Evolutionary conservation across 1,139 yeast species (phyloP).

Genomic region (Suhomyces panamericanus): DNA sequence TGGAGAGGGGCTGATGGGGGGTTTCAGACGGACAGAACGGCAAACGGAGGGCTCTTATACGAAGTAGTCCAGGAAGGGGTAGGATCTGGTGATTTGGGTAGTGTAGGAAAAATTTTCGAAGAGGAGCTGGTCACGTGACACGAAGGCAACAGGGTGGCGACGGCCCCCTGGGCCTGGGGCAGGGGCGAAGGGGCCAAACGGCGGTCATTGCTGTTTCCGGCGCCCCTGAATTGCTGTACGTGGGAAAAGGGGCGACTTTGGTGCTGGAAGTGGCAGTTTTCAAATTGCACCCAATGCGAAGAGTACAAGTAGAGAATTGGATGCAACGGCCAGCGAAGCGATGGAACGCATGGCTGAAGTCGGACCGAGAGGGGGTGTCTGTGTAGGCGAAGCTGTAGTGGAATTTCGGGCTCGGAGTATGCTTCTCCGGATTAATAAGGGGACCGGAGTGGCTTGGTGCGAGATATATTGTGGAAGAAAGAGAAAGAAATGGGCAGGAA

Average conservation of each 20-base stretch:
- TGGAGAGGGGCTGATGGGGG: background rate
- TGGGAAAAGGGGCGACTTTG: too few relatives aligned
- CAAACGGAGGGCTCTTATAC: background rate
- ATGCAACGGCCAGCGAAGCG: too few relatives aligned
- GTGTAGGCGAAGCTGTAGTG: background rate
- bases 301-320: too few relatives aligned
- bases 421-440: background rate
- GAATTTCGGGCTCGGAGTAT: background rate
- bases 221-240: too few relatives aligned
- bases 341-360: background rate
- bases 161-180: background rate
- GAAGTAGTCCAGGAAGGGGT: background rate
- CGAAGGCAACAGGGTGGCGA: background rate
- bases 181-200: too few relatives aligned
- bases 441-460: background rate
- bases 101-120: background rate
- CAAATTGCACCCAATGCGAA: too few relatives aligned
- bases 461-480: background rate
- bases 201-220: too few relatives aligned
- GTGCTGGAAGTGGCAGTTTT: too few relatives aligned
- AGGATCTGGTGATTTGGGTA: background rate
- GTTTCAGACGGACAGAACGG: background rate
- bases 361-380: background rate
- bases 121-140: background rate
- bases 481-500: background rate